Evolutionary conservation across 2,329 filamentous ascomycete genomes (phyloP), one percentile per base, ranked within the genome.

Genomic region (Stachybotrys echinatus): DNA sequence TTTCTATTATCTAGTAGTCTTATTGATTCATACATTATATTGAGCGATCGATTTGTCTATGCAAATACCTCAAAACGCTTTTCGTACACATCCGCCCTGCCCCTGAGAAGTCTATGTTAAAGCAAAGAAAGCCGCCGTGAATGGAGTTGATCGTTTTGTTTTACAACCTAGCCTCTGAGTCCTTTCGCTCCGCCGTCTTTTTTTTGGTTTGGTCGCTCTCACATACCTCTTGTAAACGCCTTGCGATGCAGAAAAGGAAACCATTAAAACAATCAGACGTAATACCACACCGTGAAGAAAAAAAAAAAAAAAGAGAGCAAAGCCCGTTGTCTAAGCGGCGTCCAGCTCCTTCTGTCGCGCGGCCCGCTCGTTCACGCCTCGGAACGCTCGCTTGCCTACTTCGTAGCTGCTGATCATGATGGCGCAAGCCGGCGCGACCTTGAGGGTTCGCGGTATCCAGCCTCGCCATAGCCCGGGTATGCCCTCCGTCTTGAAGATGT

Each of bases 321-420:
- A 44, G 42, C 42, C 6, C 21, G 4, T 42, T 43, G 40, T 43
- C 40, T 19, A 43, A 43, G 19, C 19, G 22, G 8, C 19, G 12
- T 38, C 23, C n/a, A 42, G 38, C 23, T 50, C 20, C 43, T 48
- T 47, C 10, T 55, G 55, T 1, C 37, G 52, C 27, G 58, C 52
- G 18, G 59, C 53, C 19, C 65, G 71, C 61, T 81, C 76, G 52
- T 97, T 96, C 46, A 89, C 82, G 12, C 81, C 79, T 48, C 83
- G 78, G 31, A 95, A 95, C 65, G 88, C 85, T 67, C 88, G 86
- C 77, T 99, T 99, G 47, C 94, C 92, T 37, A 97, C 81, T 69
- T 99, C 94, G 67, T 97, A 99, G 65, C 87, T 96, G 65, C 89
- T 95, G 65, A 99, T 97, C 94, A 99, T 99, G 65, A 99, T 97